Base-by-base conservation (phyloP, 1,139 yeast genomes). In the Eremothecium coryli region DNA sequence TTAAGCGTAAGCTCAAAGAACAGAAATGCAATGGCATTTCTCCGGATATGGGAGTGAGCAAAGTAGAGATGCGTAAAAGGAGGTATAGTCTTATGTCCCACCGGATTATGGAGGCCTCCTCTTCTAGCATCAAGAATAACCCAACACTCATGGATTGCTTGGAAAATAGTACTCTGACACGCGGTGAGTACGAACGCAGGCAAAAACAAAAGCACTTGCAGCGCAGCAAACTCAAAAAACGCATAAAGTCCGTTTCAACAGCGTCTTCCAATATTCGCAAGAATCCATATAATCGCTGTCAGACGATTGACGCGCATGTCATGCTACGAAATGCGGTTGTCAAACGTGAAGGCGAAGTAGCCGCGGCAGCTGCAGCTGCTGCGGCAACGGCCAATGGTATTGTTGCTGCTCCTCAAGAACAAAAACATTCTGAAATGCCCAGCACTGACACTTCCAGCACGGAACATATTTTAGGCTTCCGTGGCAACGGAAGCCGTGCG, bases 1-100 rank as follows among this genome's bases (percentile, higher is more conserved):
- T 40, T 38, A 46, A 46, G 38, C 38, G 38, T 22, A 43, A 42
- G 29, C 42, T 32, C 30, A 41, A 35, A 15, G 38, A 38, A 28
- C 24, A 22, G 31, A 38, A 37, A 25, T 26, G 24, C 9, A 29
- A 25, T 15, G 30, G 23, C 23, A 18, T 34, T 4, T 24, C 34
- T n/a, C 35, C 31, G 9, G 40, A 36, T 21, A 30, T 33, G 12
- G 33, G 35, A 8, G 36, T 40, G 4, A 44, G 40, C 20, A 36
- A 49, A 13, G 43, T 46, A 21, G 48, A 44, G 38, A 41, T 42
- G 21, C 46, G 50, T 23, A 46, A 46, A 31, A 41, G 49, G 20
- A 36, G 50, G 28, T 42, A 47, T 27, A 42, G 48, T 14, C 46
- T 44, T 9, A 45, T 46, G 48, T 37, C 44, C 28, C 48, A 46